These are phyloP conservation scores for Dionaea muscipula DNA, from an alignment of 179 eudicot species.

Conservation along the genomic window DNA sequence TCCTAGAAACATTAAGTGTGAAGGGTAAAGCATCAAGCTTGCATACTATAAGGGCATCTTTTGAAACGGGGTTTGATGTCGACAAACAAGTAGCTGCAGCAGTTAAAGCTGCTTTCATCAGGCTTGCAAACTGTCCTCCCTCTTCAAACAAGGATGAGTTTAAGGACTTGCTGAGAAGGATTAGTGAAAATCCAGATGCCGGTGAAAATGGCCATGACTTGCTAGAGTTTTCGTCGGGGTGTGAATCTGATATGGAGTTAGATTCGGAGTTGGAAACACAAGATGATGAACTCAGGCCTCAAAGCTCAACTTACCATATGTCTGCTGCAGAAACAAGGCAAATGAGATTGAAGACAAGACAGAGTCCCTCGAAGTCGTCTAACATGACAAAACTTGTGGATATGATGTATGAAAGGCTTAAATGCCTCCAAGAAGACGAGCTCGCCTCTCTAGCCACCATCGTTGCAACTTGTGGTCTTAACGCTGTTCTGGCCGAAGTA, in stretches of 20 bases:
- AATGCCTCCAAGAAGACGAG: slow-evolving; percentile 66
- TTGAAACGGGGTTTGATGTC: slow-evolving; percentile 81
- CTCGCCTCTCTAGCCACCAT: slow-evolving; percentile 88
- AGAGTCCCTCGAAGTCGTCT: slow-evolving; percentile 33
- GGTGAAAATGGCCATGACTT: slow-evolving; percentile 25
- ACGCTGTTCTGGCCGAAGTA: slow-evolving; percentile 62
- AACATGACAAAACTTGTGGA: slow-evolving; percentile 39
- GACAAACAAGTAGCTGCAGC: slow-evolving; percentile 91
- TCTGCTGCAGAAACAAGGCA: slow-evolving; percentile 8
- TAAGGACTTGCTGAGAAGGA: slow-evolving; percentile 54
- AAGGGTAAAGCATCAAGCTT: slow-evolving; percentile 44
- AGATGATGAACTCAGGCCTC: slow-evolving; percentile 17
- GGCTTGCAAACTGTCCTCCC: slow-evolving; percentile 52
- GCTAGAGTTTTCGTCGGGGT: slow-evolving; percentile 28
- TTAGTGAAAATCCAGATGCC: slow-evolving; percentile 61
- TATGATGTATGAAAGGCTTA: slow-evolving; percentile 73
- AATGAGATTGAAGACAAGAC: slow-evolving; percentile 27
- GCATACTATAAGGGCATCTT: slow-evolving; percentile 61
- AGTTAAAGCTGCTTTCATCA: slow-evolving; percentile 61
- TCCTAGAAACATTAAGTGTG: slow-evolving; percentile 39
- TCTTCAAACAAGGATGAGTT: slow-evolving; percentile 61
- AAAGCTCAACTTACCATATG: slow-evolving; percentile 7
- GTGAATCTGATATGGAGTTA: slow-evolving; percentile 41
- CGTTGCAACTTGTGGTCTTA: slow-evolving; percentile 88
- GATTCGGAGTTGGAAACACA: slow-evolving; percentile 23